A percentile compares a stretch with the other conserved stretches of the same genome.
phyloP scores from a whole-genome alignment of 2,329 filamentous ascomycete genomes.

The Colletotrichum euphorbiae region DNA sequence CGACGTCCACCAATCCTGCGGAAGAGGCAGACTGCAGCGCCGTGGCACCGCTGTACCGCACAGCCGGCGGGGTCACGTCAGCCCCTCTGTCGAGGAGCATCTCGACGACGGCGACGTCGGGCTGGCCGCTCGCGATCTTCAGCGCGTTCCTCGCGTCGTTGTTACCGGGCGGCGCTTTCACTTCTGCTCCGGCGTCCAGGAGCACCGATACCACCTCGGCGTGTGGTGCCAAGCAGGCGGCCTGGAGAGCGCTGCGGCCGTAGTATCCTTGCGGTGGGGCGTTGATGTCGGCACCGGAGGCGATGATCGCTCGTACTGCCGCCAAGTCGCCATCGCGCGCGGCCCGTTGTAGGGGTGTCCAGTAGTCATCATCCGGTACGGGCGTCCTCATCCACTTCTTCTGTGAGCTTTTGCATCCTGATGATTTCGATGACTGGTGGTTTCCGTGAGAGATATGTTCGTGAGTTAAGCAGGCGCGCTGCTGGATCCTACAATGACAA shows the following conservation, averaged over 20 bases:
- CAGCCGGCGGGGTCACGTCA: slow-evolving; percentile 45
- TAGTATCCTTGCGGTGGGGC: slow-evolving; percentile 48
- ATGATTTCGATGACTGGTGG: neutral
- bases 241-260: slow-evolving; percentile 53
- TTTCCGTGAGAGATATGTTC: too few species aligned
- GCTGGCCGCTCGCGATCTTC: slow-evolving; percentile 50
- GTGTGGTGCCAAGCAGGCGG: slow-evolving; percentile 48
- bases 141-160: slow-evolving; percentile 53
- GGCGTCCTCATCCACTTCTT: neutral
- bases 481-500: too few species aligned
- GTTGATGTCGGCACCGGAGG: slow-evolving; percentile 46
- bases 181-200: slow-evolving; percentile 47
- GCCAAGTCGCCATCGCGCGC: slow-evolving; percentile 47
- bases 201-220: slow-evolving; percentile 44
- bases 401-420: neutral
- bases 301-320: slow-evolving; percentile 44
- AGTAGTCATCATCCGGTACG: slow-evolving; percentile 44
- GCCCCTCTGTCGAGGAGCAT: slow-evolving; percentile 47
- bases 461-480: too few species aligned
- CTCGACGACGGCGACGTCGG: slow-evolving; percentile 43
- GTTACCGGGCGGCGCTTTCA: slow-evolving; percentile 49
- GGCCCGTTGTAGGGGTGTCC: slow-evolving; percentile 52
- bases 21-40: slow-evolving; percentile 53
- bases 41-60: slow-evolving; percentile 51
- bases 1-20: slow-evolving; percentile 44